Evolutionary conservation across 1,139 yeast species (phyloP), one percentile per base, ranked within the genome.

Genomic region (Sugiyamaella japonica): DNA sequence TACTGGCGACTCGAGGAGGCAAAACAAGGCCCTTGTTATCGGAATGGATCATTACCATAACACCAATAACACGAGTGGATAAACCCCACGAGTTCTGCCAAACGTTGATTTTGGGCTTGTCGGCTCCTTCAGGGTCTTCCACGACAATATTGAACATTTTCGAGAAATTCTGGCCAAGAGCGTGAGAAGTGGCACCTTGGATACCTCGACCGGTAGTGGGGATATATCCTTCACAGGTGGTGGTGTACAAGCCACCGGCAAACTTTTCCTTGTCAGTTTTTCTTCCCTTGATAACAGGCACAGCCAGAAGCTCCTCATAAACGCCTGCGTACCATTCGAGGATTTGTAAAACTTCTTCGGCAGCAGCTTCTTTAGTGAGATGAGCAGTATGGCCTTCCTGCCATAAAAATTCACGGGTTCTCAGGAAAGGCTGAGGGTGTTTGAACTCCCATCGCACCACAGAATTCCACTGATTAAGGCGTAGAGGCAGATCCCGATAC

Each of bases 381-480:
- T 89, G 96, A 54, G 96, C 99, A 53, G 99, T 95, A 77, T 95
- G 99, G 63, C 99, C 99, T 77, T 95, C 99, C 77, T 95, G 99
- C 99, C 99, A 95, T 73, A 95, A 80, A 76, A 95, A 95, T 76
- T 95, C 99, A 77, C 99, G 86, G 13, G 99, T 95, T 81, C 99
- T 88, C 70, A 95, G 78, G 76, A 95, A 95, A 55, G 99, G 99
- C 76, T 95, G 99, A 56, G 99, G 99, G 73, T 95, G 98, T 79
- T 95, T 95, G 79, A 95, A 95, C 76, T 95, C 99, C 99, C 99
- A 95, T 80, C 99, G 86, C 52, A 95, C 99, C 53, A 95, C 98
- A 20, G 98, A 91, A 77, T 95, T 95, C 99, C 99, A 95, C 76
- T 95, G 99, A 78, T 95, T 93, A 70, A 93, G 81, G 69, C 87